Evolutionary conservation across 352 stramenopile species (phyloP).

Genomic region (Pythium aquatile): DNA sequence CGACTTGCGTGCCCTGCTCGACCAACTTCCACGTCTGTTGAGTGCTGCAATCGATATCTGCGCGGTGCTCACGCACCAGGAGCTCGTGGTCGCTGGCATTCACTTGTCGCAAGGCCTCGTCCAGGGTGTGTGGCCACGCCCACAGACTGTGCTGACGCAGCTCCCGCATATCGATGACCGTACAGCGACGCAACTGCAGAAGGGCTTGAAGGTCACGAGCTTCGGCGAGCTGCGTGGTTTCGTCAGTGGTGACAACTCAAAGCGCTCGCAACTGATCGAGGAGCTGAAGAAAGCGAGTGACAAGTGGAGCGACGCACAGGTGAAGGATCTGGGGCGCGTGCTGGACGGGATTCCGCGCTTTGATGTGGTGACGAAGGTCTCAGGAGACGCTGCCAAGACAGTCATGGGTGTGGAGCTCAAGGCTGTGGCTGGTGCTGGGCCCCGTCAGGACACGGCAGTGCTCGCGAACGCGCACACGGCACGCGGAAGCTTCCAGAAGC

Average conservation of each 20-base stretch:
- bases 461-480: constrained; percentile 18
- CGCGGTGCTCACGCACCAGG: constrained; percentile 48
- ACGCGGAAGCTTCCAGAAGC: constrained; percentile 43
- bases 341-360: constrained; percentile 48
- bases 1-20: constrained; percentile 95
- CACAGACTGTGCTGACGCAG: constrained; percentile 35
- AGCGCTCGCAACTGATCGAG: constrained; percentile 15
- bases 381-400: constrained; percentile 2
- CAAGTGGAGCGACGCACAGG: constrained; percentile 22
- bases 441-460: constrained; percentile 25
- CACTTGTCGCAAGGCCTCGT: constrained; percentile 56
- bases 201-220: neutral
- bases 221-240: constrained; percentile 10
- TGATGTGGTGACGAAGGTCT: constrained; percentile 21
- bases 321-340: constrained; percentile 46
- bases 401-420: constrained; percentile 40
- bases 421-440: neutral
- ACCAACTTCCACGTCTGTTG: constrained; percentile 94
- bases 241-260: constrained; percentile 10
- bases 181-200: constrained; percentile 36
- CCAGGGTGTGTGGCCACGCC: constrained; percentile 46
- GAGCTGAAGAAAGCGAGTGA: constrained; percentile 16
- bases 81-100: constrained; percentile 54
- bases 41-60: constrained; percentile 92
- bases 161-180: constrained; percentile 41